Evolutionary conservation across 1,284 basidiomycete species (phyloP), one percentile per base, ranked within the genome.

Genomic region (Cystobasidium slooffiae): DNA sequence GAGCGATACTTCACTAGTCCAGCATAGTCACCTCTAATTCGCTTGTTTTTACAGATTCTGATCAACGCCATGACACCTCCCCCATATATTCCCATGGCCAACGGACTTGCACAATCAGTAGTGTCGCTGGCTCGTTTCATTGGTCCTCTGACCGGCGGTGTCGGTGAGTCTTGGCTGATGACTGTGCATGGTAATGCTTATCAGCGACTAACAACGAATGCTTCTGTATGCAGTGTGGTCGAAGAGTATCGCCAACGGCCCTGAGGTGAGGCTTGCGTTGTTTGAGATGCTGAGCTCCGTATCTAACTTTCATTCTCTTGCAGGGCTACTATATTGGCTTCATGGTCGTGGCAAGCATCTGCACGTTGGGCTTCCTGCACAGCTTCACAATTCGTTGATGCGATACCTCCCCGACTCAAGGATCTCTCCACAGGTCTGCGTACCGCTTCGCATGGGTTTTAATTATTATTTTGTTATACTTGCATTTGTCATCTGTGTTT

Each of bases 21-120:
- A 39, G 37, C 44, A 18, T 44, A 37, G n/a, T 18, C 39, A 43
- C n/a, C 4, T 20, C 37, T 59, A 31, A 7, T 56, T 31, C 4
- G 22, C 14, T 18, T 24, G 59, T 47, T 16, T 10, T 20, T 31
- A 22, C 20, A 68, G 76, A 75, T 79, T 39, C 70, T 78, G 58
- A 76, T 84, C 70, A 84, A 84, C 72, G 83, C 83, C 5, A 80
- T 83, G 79, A 82, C 83, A 0, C 83, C 83, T 16, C 78, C 82
- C 1, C 81, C 83, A 59, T 78, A 83, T 16, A 79, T 83, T 1
- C 82, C 83, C 9, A 76, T 84, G 16, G 82, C 83, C 8, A 84
- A 84, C 65, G 84, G 83, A 0, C 77, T 84, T 31, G 84, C 83
- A 0, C 83, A 84, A 76, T 83, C 82, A 0, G 79, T 80, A 16